Evolutionary conservation across 2,329 filamentous ascomycete species (phyloP).

Genomic region (Neopestalotiopsis sp.): DNA sequence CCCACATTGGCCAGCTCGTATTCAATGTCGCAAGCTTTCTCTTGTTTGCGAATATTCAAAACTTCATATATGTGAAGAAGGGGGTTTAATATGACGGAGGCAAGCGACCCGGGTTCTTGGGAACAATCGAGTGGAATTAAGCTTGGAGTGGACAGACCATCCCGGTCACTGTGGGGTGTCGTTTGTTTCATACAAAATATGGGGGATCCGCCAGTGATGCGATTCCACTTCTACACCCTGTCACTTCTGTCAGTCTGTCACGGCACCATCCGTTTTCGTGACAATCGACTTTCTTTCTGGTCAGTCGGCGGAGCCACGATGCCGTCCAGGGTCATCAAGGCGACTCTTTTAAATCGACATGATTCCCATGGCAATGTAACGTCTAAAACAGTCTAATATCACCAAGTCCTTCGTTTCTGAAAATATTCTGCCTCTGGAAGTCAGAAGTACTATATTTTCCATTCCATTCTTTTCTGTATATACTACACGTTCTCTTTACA

Average conservation of each 20-base stretch:
- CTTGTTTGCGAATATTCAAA: not conserved
- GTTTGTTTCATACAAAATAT: constrained; percentile 11
- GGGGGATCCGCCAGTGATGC: constrained; percentile 1
- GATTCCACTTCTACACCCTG: not conserved
- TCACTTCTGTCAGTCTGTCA: not conserved
- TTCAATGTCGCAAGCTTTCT: not conserved
- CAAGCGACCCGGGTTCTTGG: not conserved
- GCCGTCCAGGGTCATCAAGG: not conserved
- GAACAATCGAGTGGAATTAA: constrained; percentile 2
- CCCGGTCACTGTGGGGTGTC: not conserved
- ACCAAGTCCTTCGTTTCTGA: constrained; percentile 2
- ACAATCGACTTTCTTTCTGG: not conserved
- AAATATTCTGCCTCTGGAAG: not conserved
- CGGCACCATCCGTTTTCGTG: not conserved
- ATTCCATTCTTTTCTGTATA: not conserved
- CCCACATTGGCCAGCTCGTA: no score
- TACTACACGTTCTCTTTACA: not conserved
- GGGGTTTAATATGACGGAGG: constrained; percentile 1
- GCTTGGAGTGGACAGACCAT: not conserved
- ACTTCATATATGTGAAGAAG: constrained; percentile 3
- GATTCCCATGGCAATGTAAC: not conserved
- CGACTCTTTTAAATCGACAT: not conserved
- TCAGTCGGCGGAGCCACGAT: not conserved
- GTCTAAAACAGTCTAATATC: not conserved
- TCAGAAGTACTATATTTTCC: not conserved